These are phyloP conservation scores for Fraxinus floribunda DNA, from an alignment of 305 asterid genomes.

Conservation along the genomic window DNA sequence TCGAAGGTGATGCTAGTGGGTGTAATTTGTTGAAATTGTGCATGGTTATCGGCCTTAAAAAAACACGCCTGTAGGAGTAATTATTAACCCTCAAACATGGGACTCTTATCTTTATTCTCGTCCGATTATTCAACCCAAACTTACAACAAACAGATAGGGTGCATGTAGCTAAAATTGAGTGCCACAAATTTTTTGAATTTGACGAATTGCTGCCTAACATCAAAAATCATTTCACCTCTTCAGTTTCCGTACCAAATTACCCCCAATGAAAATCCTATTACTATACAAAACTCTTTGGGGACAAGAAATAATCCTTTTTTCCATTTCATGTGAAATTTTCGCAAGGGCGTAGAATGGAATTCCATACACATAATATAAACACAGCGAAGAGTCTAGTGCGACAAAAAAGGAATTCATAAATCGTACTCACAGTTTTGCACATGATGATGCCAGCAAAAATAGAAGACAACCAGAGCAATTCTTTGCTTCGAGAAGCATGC, in stretches of 20 bases:
- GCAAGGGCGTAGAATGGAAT: slow-evolving; percentile 2
- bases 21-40: background rate
- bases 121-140: background rate
- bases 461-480: slow-evolving; percentile 61
- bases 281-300: background rate
- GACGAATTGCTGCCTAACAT: background rate
- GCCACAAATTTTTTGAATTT: background rate
- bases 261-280: background rate
- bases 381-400: background rate
- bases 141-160: background rate
- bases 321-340: background rate
- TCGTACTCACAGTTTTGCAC: slow-evolving; percentile 73
- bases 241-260: background rate
- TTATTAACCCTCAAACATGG: background rate
- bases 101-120: background rate
- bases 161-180: background rate
- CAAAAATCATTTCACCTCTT: background rate
- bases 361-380: slow-evolving; percentile 3
- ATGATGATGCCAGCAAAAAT: slow-evolving; percentile 67
- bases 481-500: slow-evolving; percentile 48
- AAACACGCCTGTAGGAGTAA: background rate
- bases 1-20: background rate
- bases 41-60: background rate
- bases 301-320: background rate
- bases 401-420: background rate